Evolutionary conservation across 1,139 yeast genomes (phyloP).

Genomic region (Chernovozyma sophiae-reginae): DNA sequence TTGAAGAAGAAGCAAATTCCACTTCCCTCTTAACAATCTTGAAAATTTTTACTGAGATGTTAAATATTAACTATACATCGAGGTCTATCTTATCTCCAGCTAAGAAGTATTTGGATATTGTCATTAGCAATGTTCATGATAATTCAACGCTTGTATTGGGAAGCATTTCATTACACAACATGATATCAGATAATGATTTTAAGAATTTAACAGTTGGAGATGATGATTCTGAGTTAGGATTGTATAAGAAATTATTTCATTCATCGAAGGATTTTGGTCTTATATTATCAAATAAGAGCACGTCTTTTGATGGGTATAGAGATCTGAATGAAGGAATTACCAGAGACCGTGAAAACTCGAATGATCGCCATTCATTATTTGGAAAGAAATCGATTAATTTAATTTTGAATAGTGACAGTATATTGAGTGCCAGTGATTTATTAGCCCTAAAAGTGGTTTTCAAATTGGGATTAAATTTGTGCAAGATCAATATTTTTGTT

Average conservation of each 20-base stretch:
- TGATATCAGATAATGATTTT: constrained; percentile 2
- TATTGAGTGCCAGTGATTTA: constrained; percentile 32
- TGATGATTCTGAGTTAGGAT: constrained; percentile 14
- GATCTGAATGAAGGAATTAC: constrained; percentile 5
- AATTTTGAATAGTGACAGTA: constrained; percentile 27
- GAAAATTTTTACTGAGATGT: constrained; percentile 49
- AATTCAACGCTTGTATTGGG: constrained; percentile 24
- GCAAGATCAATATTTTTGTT: constrained; percentile 20
- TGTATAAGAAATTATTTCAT: constrained; percentile 24
- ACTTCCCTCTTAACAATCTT: constrained; percentile 50
- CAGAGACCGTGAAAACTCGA: constrained; percentile 9
- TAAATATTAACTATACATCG: constrained; percentile 48
- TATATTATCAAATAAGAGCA: constrained; percentile 20
- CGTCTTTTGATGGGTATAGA: too few relatives aligned
- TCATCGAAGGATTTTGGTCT: constrained; percentile 29
- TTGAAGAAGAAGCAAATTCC: constrained; percentile 32
- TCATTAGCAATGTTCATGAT: constrained; percentile 29
- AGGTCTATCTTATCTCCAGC: constrained; percentile 49
- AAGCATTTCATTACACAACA: constrained; percentile 13
- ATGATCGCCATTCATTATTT: constrained; percentile 10
- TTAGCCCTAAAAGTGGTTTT: constrained; percentile 25
- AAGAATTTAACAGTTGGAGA: constrained; percentile 14
- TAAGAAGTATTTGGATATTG: constrained; percentile 24
- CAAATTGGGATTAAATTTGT: constrained; percentile 14
- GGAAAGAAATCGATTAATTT: constrained; percentile 20